These are phyloP conservation scores for Fusarium xylarioides DNA, from an alignment of 2,329 filamentous ascomycete species.

Conservation along the genomic window DNA sequence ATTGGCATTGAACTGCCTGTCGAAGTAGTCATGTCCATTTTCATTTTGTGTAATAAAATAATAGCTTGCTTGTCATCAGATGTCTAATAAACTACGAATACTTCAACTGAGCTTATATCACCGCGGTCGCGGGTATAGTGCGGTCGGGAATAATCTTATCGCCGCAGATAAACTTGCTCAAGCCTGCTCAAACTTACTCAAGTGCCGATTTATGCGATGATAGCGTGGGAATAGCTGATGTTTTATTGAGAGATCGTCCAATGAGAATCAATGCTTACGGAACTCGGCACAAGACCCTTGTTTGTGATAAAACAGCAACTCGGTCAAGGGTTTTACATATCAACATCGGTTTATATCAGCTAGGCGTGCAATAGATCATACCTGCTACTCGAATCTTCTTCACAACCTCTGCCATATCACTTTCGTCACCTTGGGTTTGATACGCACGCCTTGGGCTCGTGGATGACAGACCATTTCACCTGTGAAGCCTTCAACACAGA, in stretches of 20 bases:
- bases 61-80: background rate
- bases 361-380: background rate
- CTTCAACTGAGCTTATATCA: background rate
- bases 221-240: background rate
- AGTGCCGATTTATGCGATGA: background rate
- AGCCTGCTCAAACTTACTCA: slow-evolving; percentile 1
- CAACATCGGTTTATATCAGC: background rate
- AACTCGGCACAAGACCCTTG: background rate
- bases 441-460: too few relatives aligned
- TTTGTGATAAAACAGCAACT: background rate
- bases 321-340: background rate
- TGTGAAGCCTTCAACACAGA: too few relatives aligned
- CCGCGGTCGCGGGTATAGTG: background rate
- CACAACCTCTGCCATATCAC: too few relatives aligned
- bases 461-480: too few relatives aligned
- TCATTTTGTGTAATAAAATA: background rate
- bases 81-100: too few relatives aligned
- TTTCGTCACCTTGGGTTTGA: too few relatives aligned
- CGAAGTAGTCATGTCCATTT: background rate
- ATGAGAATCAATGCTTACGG: background rate
- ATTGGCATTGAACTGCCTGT: background rate
- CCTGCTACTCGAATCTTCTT: too few relatives aligned
- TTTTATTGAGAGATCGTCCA: background rate
- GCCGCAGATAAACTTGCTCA: background rate
- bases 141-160: background rate